These are phyloP conservation scores for Hymenoscyphus albidus DNA, from an alignment of 2,329 filamentous ascomycete genomes.

Conservation along the genomic window DNA sequence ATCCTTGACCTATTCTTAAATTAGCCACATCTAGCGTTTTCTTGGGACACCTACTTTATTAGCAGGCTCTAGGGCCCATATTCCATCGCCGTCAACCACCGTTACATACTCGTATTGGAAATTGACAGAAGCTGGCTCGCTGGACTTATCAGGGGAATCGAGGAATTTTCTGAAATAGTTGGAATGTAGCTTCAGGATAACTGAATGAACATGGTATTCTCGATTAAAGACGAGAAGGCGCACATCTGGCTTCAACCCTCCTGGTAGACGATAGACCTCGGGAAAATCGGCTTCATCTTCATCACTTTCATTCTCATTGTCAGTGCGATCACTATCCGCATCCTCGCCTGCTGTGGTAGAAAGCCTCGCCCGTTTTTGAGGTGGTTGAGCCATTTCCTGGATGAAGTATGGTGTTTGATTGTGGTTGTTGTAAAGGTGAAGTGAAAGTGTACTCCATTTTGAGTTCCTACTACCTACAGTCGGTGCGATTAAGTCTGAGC, in stretches of 20 bases:
- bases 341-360: not conserved
- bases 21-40: not conserved
- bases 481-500: no score
- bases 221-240: not conserved
- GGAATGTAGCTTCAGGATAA: not conserved
- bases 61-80: not conserved
- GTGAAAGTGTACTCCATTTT: no score
- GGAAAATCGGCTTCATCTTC: no score
- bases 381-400: not conserved
- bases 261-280: not conserved
- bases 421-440: no score
- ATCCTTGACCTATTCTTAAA: not conserved
- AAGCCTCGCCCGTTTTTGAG: not conserved
- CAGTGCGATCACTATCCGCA: no score
- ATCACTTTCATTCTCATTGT: no score
- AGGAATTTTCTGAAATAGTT: not conserved
- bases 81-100: not conserved
- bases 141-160: not conserved
- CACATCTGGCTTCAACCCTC: not conserved
- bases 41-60: not conserved
- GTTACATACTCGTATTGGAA: constrained; percentile 1
- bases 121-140: not conserved
- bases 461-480: no score
- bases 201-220: not conserved
- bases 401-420: no score